These are phyloP conservation scores for Amphicarpaea edgeworthii DNA, from an alignment of 306 rosid species.

Conservation along the genomic window DNA sequence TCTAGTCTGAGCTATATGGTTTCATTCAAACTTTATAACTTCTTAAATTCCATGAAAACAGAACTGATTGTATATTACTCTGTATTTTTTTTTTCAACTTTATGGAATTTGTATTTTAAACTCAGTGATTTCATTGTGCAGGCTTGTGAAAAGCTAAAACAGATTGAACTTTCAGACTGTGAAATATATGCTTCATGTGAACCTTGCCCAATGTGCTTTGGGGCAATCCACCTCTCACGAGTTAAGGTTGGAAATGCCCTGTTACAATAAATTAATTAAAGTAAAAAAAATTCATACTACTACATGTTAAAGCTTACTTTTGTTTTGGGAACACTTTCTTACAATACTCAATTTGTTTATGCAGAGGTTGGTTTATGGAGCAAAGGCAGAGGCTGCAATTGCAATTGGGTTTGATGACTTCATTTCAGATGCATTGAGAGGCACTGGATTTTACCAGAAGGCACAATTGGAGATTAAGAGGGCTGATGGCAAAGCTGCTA, in stretches of 20 bases:
- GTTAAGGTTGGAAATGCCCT: constrained; percentile 68
- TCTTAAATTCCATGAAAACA: not conserved
- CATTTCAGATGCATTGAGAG: constrained; percentile 90
- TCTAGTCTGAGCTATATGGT: not conserved
- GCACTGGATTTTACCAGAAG: constrained; percentile 89
- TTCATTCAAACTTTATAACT: not conserved
- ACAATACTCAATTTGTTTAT: not conserved
- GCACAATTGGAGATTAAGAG: constrained; percentile 87
- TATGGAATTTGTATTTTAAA: not conserved
- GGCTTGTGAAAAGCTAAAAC: constrained; percentile 94
- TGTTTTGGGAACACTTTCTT: not conserved
- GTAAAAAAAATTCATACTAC: too few species aligned
- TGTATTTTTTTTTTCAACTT: not conserved
- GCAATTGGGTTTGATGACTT: constrained; percentile 93
- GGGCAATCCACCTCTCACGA: constrained; percentile 96
- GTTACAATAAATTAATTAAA: too few species aligned
- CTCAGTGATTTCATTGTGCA: constrained; percentile 35
- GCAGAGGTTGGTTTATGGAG: constrained; percentile 97
- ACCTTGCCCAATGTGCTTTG: constrained; percentile 99
- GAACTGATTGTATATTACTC: not conserved
- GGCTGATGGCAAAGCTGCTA: constrained; percentile 88
- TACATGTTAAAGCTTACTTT: not conserved
- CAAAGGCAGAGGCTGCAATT: constrained; percentile 97
- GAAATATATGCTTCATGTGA: constrained; percentile 96
- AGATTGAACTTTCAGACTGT: constrained; percentile 88